phyloP scores from a whole-genome alignment of 1,284 basidiomycete species.

The Cystobasidiaceae sp. region DNA sequence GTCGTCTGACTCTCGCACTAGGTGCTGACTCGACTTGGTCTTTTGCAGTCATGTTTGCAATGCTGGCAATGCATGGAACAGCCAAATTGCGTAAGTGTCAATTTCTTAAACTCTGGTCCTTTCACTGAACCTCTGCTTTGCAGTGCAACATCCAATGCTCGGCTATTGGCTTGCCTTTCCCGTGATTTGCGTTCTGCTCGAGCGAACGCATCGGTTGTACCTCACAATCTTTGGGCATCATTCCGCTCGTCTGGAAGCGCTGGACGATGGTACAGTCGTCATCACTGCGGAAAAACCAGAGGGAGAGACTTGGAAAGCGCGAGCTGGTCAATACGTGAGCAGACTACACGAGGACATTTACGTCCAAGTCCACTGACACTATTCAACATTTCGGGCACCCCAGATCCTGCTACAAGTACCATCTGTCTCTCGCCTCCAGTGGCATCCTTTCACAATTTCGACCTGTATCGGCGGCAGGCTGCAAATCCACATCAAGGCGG shows the following conservation, averaged over 20 bases:
- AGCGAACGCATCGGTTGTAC: not conserved
- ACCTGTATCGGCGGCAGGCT: constrained; percentile 21
- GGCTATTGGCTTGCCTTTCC: constrained; percentile 30
- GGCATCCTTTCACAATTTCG: constrained; percentile 29
- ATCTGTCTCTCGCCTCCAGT: constrained; percentile 20
- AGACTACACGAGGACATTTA: not conserved
- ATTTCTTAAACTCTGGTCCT: not conserved
- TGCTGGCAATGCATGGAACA: constrained; percentile 21
- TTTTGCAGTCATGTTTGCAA: constrained; percentile 11
- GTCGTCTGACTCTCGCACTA: no score
- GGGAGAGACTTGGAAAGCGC: constrained; percentile 19
- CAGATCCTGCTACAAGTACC: constrained; percentile 25
- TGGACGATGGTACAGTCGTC: constrained; percentile 25
- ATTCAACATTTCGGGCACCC: no score
- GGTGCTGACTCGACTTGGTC: no score
- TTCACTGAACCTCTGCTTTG: not conserved
- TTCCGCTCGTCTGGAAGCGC: constrained; percentile 16
- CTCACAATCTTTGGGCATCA: constrained; percentile 13
- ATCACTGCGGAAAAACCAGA: constrained; percentile 25
- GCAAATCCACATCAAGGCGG: constrained; percentile 29
- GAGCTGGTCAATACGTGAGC: constrained; percentile 27
- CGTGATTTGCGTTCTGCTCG: constrained; percentile 10
- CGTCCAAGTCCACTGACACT: not conserved
- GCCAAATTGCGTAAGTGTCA: constrained; percentile 3
- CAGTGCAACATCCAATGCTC: constrained; percentile 24